Conservation (phyloP, 2,329 filamentous ascomycete genomes). For the Biscogniauxia mediterranea region DNA sequence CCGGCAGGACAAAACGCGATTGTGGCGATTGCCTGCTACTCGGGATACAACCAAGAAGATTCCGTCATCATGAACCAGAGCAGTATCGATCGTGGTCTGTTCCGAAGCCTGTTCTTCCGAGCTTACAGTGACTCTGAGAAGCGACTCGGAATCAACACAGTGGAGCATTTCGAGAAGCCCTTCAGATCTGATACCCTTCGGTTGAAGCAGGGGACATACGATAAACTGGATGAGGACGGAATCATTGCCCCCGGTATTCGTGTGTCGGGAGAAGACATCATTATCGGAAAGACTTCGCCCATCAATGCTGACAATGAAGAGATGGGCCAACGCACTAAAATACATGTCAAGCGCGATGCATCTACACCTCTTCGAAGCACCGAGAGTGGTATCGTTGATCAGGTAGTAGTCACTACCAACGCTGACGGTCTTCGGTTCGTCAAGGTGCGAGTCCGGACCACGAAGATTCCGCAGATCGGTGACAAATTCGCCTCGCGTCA, state of each 20-base stretch:
- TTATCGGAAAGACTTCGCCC: conserved; percentile 97
- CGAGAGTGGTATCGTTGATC: conserved; percentile 94
- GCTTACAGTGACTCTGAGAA: conserved; percentile 98
- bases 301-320: conserved; percentile 92
- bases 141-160: conserved; percentile 86
- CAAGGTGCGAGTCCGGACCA: conserved; percentile 95
- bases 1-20: conserved; percentile 98
- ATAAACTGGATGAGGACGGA: conserved; percentile 96
- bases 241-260: conserved; percentile 91
- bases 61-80: conserved; percentile 99
- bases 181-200: conserved; percentile 83
- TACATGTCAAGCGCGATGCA: conserved; percentile 91
- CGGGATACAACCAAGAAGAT: conserved; percentile 99
- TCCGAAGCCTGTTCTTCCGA: conserved; percentile 96
- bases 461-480: conserved; percentile 96
- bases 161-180: conserved; percentile 95
- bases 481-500: conserved; percentile 99
- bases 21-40: conserved; percentile 95
- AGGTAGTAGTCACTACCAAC: conserved; percentile 91
- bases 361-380: conserved; percentile 93
- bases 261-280: conserved; percentile 96
- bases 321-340: conserved; percentile 83
- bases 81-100: conserved; percentile 94
- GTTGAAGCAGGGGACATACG: conserved; percentile 92
- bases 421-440: conserved; percentile 92